Base-by-base conservation (phyloP, 164 flowering plant species). In the Chimonanthus salicifolius region DNA sequence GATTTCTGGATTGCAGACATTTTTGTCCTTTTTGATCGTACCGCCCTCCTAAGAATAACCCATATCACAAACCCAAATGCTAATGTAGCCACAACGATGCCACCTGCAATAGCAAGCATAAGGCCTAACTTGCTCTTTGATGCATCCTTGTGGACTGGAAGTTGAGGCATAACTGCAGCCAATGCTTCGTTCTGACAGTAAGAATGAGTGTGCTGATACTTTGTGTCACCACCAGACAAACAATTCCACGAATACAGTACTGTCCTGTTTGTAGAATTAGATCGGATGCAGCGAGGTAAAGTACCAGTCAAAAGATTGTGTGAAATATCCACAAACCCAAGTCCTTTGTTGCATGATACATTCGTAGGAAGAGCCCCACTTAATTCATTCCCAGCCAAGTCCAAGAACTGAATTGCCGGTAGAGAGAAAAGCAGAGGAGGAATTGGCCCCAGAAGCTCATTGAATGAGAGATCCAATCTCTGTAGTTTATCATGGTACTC, bases 311-410 rank as follows among this genome's bases (percentile, higher is more conserved):
- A 74, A 69, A 82, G 82, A 71, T 94, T 94, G 68, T 74, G 62
- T 2, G 98, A 94, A 66, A 94, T 74, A 75, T 94, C 97, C 1
- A 94, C 84, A 75, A 78, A 84, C n/a, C 21, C 75, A 10, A 94
- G 90, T 18, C 76, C 75, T 3, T 46, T 50, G 48, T 68, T 76
- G 82, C 98, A 91, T 4, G 88, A 74, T 43, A 77, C 47, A 50
- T 80, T 85, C 63, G 9, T 11, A 0, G 85, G 72, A 33, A 94
- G 76, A 1, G 82, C 78, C 0, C 97, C 98, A 16, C 78, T 90
- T 13, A 94, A 71, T 67, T 83, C 82, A 71, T 92, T 94, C 15
- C 75, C 76, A 5, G 86, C 88, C 72, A 94, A 72, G 71, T 78
- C 83, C 43, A 94, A 78, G 81, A 81, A 85, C 72, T 82, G 80